Conservation (phyloP, 495 filamentous ascomycete species). For the Bacidia rubella region DNA sequence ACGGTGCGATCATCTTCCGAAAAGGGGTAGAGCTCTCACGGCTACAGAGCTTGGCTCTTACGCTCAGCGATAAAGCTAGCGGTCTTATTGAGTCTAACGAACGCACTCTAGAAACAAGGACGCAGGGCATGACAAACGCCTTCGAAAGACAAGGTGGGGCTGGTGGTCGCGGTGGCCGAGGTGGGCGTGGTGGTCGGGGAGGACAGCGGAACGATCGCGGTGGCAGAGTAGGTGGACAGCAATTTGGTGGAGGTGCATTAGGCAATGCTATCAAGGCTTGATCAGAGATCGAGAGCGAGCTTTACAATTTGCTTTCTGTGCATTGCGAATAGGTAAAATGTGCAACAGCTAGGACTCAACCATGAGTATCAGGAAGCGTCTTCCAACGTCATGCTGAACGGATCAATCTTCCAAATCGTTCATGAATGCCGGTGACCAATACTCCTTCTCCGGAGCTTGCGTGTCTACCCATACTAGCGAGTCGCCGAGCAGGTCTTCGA, state of each 20-base stretch:
- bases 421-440: constrained; percentile 62
- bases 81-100: constrained; percentile 94
- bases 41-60: constrained; percentile 87
- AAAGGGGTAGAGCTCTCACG: constrained; percentile 97
- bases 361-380: no score
- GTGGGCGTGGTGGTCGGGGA: constrained; percentile 49
- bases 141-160: constrained; percentile 78
- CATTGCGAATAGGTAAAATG: background rate
- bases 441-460: constrained; percentile 79
- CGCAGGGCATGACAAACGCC: constrained; percentile 86
- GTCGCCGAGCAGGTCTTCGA: constrained; percentile 83
- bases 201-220: constrained; percentile 54
- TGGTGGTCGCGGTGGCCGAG: constrained; percentile 57
- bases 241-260: constrained; percentile 48
- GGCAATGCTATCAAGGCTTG: constrained; percentile 51
- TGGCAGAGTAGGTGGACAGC: constrained; percentile 41
- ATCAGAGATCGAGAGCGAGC: constrained; percentile 11
- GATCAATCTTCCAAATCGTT: constrained; percentile 16
- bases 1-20: constrained; percentile 93
- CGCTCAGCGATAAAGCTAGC: constrained; percentile 88
- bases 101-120: constrained; percentile 89
- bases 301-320: constrained; percentile 2
- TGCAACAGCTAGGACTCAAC: no score
- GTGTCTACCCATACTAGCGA: constrained; percentile 89
- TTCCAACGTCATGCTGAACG: no score